phyloP scores from a whole-genome alignment of 257 asterid species.

The Penstemon newberryi region DNA sequence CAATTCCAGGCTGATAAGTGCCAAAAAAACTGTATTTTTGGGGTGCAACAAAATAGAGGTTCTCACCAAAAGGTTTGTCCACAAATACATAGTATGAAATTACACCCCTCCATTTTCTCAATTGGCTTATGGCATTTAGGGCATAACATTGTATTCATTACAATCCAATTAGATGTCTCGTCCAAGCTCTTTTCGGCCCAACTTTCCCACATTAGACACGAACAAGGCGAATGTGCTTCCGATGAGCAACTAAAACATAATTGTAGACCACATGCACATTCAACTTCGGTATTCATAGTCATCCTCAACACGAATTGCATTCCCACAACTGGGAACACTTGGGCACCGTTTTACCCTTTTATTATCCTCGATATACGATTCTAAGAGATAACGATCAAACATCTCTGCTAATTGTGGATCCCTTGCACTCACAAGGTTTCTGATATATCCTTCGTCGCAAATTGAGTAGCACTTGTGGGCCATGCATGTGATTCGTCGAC shows the following conservation, averaged over 20 bases:
- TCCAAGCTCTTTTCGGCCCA: constrained; percentile 49
- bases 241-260: constrained; percentile 60
- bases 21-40: too few species aligned
- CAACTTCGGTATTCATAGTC: constrained; percentile 46
- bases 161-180: constrained; percentile 42
- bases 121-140: constrained; percentile 62
- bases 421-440: constrained; percentile 42
- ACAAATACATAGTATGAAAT: constrained; percentile 48
- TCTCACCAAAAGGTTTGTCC: constrained; percentile 64
- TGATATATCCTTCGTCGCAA: constrained; percentile 54
- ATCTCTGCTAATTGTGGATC: constrained; percentile 48
- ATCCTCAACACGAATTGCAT: constrained; percentile 48
- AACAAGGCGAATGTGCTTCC: constrained; percentile 65
- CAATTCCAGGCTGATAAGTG: too few species aligned
- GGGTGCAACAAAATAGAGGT: not conserved
- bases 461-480: constrained; percentile 56
- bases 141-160: constrained; percentile 41
- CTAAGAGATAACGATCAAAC: constrained; percentile 54
- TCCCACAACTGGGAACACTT: constrained; percentile 61
- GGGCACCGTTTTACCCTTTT: constrained; percentile 67
- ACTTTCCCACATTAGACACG: constrained; percentile 58
- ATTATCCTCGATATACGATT: constrained; percentile 67
- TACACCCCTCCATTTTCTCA: constrained; percentile 62
- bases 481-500: constrained; percentile 58
- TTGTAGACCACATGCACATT: constrained; percentile 54